Evolutionary conservation across 2,329 filamentous ascomycete genomes (phyloP), one percentile per base, ranked within the genome.

Genomic region (Paramyrothecium sp.): DNA sequence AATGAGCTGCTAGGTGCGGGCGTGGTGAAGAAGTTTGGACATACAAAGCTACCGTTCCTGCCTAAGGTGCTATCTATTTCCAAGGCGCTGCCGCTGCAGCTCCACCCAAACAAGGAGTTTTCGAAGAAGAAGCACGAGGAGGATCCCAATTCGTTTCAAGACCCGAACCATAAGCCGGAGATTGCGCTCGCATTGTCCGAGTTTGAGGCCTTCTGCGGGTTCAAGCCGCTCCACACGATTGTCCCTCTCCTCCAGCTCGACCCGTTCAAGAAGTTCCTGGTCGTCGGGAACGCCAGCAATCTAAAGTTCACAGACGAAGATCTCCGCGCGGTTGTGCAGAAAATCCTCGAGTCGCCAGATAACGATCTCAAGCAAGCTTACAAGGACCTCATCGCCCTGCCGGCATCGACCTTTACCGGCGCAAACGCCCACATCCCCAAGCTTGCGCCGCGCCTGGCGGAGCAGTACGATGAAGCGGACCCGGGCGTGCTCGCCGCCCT

Each of bases 151-250:
- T 81, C 85, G 57, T 92, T 89, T 69, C 84, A 83, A 1, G 89
- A 93, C 62, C 75, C 82, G 2, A 92, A 92, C 69, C 89, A 92
- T 77, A 92, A 92, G 73, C 89, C 90, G 1, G 89, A 93, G 68
- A 92, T 93, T 55, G 89, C 89, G 1, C 76, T 93, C 1, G 89
- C 89, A 0, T 73, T 92, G 1, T 80, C 82, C 13, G 82, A 85
- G 21, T 92, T 93, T 65, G 89, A 92, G 70, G 85, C 89, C 0
- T 92, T 93, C 63, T 87, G 86, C 11, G 89, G 89, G 5, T 92
- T 87, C 76, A 92, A 90, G 67, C 85, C 88, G 0, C 74, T 89
- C 0, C 66, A 72, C 12, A 77, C 86, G 2, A 86, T 92, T 56
- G 72, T 84, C 33, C 68, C 76, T 0, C 72, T 91, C 1, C 80